Base-by-base conservation (phyloP, 768 basidiomycete genomes). In the Suillus plorans region DNA sequence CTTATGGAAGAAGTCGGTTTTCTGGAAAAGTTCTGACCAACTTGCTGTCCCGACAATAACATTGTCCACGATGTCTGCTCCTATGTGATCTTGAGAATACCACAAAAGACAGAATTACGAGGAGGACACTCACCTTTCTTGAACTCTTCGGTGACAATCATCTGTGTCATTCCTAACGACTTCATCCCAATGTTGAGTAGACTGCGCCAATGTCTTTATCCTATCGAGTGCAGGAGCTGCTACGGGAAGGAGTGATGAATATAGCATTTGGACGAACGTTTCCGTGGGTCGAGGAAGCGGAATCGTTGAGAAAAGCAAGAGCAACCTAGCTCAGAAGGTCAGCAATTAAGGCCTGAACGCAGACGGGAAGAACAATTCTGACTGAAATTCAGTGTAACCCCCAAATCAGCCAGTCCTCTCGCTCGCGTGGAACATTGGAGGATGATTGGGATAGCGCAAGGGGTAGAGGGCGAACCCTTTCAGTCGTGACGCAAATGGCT, bases 1-100 rank as follows among this genome's bases (percentile, higher is more conserved):
- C 79, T 91, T 94, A 75, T 91, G 89, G 83, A 99, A 99, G 77
- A 99, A 99, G 76, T 98, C 95, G 73, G 97, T 95, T 74, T 94
- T 94, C 55, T 87, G 77, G 72, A 99, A 99, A n/a, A 99, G 81
- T 74, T 97, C 95, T 62, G 89, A 89, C 97, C 97, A 99, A 67
- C 81, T 82, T 50, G 89, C 91, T 65, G 81, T 89, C 63, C 89
- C 91, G 44, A 92, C 85, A 61, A 96, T 91, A 57, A 99, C 92
- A 73, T 88, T 89, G 77, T 97, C 94, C 47, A 97, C 95, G 67
- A 98, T 93, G 63, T 94, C 94, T 66, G 95, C 89, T 59, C 92
- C 97, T 95, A 67, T 7, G 44, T 20, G 63, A 34, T 59, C 56
- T 69, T n/a, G 74, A 65, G 65, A 42, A 67, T 39, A 67, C 28